Conservation (phyloP, 768 basidiomycete species). For the Tricholoma furcatifolium region DNA sequence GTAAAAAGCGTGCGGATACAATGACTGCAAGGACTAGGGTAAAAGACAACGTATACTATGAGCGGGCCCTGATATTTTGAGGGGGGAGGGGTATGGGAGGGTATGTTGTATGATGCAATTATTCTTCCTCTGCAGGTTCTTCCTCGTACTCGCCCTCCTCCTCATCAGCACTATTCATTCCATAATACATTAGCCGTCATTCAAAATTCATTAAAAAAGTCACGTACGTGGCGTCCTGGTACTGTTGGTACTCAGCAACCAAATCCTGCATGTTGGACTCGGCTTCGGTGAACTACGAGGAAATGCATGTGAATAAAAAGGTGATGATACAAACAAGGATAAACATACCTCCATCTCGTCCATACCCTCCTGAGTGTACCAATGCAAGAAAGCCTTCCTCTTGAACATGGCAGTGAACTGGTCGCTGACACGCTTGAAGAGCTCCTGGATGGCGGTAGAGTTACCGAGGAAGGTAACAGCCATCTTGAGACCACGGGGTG, state of each 20-base stretch:
- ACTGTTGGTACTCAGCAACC: slow-evolving; percentile 96
- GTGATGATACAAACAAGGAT: not conserved
- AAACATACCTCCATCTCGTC: slow-evolving; percentile 85
- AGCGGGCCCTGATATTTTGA: slow-evolving; percentile 14
- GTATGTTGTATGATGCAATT: slow-evolving; percentile 19
- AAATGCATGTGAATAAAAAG: no score
- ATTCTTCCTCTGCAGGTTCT: slow-evolving; percentile 64
- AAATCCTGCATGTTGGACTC: slow-evolving; percentile 99
- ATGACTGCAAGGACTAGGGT: slow-evolving; percentile 27
- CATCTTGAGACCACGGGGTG: slow-evolving; percentile 95
- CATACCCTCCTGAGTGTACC: slow-evolving; percentile 99
- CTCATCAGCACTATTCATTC: slow-evolving; percentile 53
- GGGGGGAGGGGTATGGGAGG: slow-evolving; percentile 19
- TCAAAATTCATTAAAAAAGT: not conserved
- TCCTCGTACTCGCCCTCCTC: slow-evolving; percentile 92
- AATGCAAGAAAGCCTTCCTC: slow-evolving; percentile 97
- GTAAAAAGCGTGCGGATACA: slow-evolving; percentile 36
- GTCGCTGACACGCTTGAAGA: slow-evolving; percentile 98
- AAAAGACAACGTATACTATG: slow-evolving; percentile 17
- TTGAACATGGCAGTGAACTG: slow-evolving; percentile 99
- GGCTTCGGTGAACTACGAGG: slow-evolving; percentile 84
- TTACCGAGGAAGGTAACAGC: slow-evolving; percentile 97
- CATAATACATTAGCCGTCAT: slow-evolving; percentile 13
- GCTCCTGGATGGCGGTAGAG: slow-evolving; percentile 94
- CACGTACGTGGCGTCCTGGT: slow-evolving; percentile 88